Base-by-base conservation (phyloP, 495 filamentous ascomycete species). In the Melanomma pulvis-pyrius region DNA sequence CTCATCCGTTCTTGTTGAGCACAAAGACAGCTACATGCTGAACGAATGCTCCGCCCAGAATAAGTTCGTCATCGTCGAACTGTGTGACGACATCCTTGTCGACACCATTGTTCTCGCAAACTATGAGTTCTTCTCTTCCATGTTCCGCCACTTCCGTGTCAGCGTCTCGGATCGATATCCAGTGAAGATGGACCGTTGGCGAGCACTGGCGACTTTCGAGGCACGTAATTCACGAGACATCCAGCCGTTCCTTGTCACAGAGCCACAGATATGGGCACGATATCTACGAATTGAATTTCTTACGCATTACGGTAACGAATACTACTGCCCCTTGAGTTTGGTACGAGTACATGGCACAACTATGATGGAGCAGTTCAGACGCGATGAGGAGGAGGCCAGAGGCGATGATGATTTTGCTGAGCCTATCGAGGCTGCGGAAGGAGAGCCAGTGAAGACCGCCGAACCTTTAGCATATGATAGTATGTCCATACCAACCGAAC, bases 1-100 rank as follows among this genome's bases (percentile, higher is more conserved):
- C 21, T 94, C 90, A 34, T 86, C 92, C 21, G 88, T 98, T 21
- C 79, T 98, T 22, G 85, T 96, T 24, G 94, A 98, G 78, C 97
- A 97, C 77, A 97, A 97, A 79, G 94, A 98, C 78, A 92, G 90
- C 73, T 98, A 98, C 74, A 97, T 98, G 94, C 84, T 97, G 32
- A 92, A 97, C 44, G 89, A 93, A 73, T 98, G 94, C 73, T 85
- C 85, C 0, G 87, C 86, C 28, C 81, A 90, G 72, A 93, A 96
- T 77, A 97, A 98, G 77, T 96, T 96, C 76, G 82, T 98, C 57
- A 91, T 97, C 67, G 84, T 98, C 57, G 93, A 98, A 75, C 78
- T 89, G 1, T 91, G 87, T 71, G 92, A 97, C 75, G 92, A 97
- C 65, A 97, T 98, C 57, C 82, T 97, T 47, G 89, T 98, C 58